Evolutionary conservation across 331 rosid species (phyloP).

Genomic region (Acacia concinna): DNA sequence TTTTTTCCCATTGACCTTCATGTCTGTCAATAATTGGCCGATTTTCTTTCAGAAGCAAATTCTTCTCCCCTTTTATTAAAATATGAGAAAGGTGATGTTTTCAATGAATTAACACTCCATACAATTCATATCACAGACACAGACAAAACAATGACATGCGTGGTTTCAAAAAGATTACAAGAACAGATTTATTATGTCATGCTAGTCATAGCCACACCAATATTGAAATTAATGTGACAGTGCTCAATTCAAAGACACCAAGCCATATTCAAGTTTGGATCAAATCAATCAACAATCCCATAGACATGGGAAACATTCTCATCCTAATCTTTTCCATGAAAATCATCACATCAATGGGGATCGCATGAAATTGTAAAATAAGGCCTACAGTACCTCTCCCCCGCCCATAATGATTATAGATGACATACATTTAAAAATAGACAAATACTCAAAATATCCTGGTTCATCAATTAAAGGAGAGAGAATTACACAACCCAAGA

Average conservation of each 20-base stretch:
- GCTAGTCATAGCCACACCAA: no score
- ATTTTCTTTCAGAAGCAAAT: constrained; percentile 6
- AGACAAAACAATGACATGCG: not conserved
- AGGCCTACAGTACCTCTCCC: constrained; percentile 15
- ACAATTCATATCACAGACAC: not conserved
- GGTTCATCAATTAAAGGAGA: not conserved
- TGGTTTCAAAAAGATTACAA: not conserved
- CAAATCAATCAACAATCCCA: constrained; percentile 2
- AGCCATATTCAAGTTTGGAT: constrained; percentile 5
- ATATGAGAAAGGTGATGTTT: constrained; percentile 7
- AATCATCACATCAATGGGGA: not conserved
- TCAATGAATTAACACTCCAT: constrained; percentile 3
- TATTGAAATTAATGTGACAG: not conserved
- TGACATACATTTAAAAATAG: not conserved
- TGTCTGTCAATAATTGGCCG: not conserved
- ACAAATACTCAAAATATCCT: constrained; percentile 16
- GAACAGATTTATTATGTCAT: not conserved
- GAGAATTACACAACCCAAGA: constrained; percentile 16
- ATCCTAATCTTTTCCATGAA: not conserved
- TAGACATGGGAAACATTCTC: not conserved
- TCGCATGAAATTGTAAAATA: constrained; percentile 5
- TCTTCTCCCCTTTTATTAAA: not conserved
- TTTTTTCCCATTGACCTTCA: not conserved
- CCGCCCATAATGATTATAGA: constrained; percentile 16
- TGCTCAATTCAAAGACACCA: constrained; percentile 18